phyloP scores from a whole-genome alignment of 2,329 filamentous ascomycete species.

The Lasiodiplodia gonubiensis region DNA sequence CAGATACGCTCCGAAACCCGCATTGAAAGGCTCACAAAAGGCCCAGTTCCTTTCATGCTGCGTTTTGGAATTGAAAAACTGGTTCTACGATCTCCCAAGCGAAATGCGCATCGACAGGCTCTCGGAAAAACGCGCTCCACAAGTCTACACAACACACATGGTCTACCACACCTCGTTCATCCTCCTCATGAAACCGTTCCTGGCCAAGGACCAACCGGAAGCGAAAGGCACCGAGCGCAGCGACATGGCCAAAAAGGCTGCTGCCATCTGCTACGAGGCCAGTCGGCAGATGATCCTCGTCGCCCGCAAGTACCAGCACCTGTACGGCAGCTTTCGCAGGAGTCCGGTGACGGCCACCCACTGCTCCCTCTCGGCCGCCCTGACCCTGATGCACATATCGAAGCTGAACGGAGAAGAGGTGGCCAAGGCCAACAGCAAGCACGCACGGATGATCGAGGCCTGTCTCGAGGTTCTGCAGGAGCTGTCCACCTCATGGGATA shows the following conservation, averaged over 20 bases:
- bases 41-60: constrained; percentile 40
- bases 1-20: constrained; percentile 43
- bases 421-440: background rate
- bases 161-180: constrained; percentile 44
- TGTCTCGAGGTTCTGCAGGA: constrained; percentile 14
- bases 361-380: constrained; percentile 43
- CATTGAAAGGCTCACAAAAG: constrained; percentile 31
- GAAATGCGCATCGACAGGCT: constrained; percentile 39
- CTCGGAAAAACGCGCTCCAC: constrained; percentile 33
- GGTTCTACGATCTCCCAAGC: constrained; percentile 44
- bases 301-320: constrained; percentile 41
- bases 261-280: constrained; percentile 34
- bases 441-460: constrained; percentile 1
- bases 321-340: constrained; percentile 43
- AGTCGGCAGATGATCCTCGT: constrained; percentile 36
- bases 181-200: constrained; percentile 42
- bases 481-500: constrained; percentile 5
- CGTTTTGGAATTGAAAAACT: constrained; percentile 43
- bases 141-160: constrained; percentile 44
- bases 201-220: constrained; percentile 13
- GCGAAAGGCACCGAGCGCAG: background rate
- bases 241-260: constrained; percentile 28
- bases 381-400: constrained; percentile 33
- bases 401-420: background rate
- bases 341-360: constrained; percentile 47